Conservation (phyloP, 2,329 filamentous ascomycete species). For the Fusarium nisikadoi region DNA sequence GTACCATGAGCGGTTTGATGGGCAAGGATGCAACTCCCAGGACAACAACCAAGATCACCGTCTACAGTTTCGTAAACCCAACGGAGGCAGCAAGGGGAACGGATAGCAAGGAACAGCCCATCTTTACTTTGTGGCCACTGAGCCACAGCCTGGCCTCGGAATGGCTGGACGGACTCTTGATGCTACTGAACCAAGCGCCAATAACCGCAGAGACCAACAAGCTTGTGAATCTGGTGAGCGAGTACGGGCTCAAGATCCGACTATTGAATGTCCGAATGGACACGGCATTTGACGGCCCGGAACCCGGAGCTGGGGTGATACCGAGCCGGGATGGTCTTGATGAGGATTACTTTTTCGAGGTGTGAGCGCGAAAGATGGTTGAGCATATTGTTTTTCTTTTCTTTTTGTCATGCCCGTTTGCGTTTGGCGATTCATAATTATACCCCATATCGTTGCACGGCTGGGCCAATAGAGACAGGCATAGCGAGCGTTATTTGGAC, state of each 20-base stretch:
- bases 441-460: constrained; percentile 33
- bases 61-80: constrained; percentile 75
- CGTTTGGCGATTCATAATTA: constrained; percentile 37
- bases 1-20: constrained; percentile 56
- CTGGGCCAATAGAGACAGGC: constrained; percentile 19
- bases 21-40: constrained; percentile 53
- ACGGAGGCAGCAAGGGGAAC: constrained; percentile 50
- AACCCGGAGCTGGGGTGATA: constrained; percentile 76
- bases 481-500: constrained; percentile 36
- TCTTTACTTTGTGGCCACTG: constrained; percentile 85
- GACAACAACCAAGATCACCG: constrained; percentile 86
- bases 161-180: constrained; percentile 94
- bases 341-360: constrained; percentile 93
- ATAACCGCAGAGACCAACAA: constrained; percentile 98
- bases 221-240: constrained; percentile 83
- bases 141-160: constrained; percentile 89
- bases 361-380: constrained; percentile 52
- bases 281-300: constrained; percentile 73
- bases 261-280: constrained; percentile 92
- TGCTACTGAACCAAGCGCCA: constrained; percentile 93
- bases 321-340: constrained; percentile 87
- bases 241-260: constrained; percentile 93
- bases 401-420: constrained; percentile 36
- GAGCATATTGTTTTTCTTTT: constrained; percentile 8
- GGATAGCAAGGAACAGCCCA: constrained; percentile 70